A percentile compares a stretch with the other conserved stretches of the same genome.
Evolutionary conservation across 352 stramenopile species (phyloP).

Genomic region (Sclerospora graminicola): DNA sequence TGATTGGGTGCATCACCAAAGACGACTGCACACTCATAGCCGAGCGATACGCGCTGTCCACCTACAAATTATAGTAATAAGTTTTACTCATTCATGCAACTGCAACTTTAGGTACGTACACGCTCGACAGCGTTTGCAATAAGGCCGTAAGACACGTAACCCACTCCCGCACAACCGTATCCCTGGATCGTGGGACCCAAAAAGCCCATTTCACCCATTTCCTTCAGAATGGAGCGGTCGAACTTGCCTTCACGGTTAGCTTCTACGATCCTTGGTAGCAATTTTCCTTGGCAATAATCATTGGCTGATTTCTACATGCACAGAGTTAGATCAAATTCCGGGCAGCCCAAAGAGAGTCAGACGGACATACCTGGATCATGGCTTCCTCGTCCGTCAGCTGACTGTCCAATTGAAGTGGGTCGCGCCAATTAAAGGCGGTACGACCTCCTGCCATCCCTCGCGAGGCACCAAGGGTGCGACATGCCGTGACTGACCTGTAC

Average conservation of each 20-base stretch:
- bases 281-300: slow-evolving; percentile 90
- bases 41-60: slow-evolving; percentile 95
- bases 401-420: slow-evolving; percentile 60
- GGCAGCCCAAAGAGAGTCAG: no score
- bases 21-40: slow-evolving; percentile 97
- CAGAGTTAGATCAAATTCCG: no score
- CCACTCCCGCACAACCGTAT: slow-evolving; percentile 92
- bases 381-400: slow-evolving; percentile 87
- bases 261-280: slow-evolving; percentile 89
- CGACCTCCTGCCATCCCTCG: slow-evolving; percentile 37
- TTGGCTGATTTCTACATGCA: slow-evolving; percentile 78
- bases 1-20: slow-evolving; percentile 98
- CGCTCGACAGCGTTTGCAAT: slow-evolving; percentile 94
- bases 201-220: slow-evolving; percentile 92
- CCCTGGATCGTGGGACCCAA: slow-evolving; percentile 90
- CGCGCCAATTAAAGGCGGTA: slow-evolving; percentile 66
- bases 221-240: slow-evolving; percentile 90
- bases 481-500: slow-evolving; percentile 8
- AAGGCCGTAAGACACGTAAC: slow-evolving; percentile 95
- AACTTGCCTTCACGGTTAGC: slow-evolving; percentile 93
- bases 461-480: slow-evolving; percentile 19
- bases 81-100: neutral
- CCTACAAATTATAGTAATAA: slow-evolving; percentile 13
- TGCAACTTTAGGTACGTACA: slow-evolving; percentile 4
- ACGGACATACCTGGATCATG: slow-evolving; percentile 71